Evolutionary conservation across 2,329 filamentous ascomycete genomes (phyloP), one percentile per base, ranked within the genome.

Genomic region (Monosporascus sp.): DNA sequence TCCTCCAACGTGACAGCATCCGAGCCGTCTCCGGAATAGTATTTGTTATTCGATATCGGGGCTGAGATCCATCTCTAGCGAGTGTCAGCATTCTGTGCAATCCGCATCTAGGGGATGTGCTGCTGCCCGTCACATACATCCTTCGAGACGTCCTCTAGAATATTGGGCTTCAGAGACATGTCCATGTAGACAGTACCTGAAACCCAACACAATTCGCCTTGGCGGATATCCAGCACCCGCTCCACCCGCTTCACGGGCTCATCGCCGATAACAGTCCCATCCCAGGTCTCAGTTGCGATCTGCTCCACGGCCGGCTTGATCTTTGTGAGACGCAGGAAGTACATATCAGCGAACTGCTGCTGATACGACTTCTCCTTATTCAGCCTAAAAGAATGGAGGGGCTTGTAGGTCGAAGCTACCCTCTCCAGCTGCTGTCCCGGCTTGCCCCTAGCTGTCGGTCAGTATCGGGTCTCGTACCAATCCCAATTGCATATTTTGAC

Each of bases 281-380:
- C 79, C 91, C 94, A 99, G 7, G 87, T 84, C 37, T 86, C 84
- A 17, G 75, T 72, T 0, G 92, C 93, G 49, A 89, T 79, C 57
- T 81, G 72, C 63, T 96, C 89, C 0, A 96, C 88, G 1, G 83
- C 80, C 9, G 91, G 89, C 72, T 93, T 97, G 69, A 99, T 83
- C 72, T 89, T 88, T 38, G 90, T 85, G 24, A 99, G 80, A 14
- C 94, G 88, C 62, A 97, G 70, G 68, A 97, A 99, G 78, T 99
- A 99, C 84, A 97, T 93, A 72, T 99, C 94, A 58, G 88, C 90
- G 80, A 89, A 99, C 73, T 99, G 94, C 70, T 97, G 94, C 69
- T 92, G 80, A 70, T 97, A 99, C 51, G 91, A 87, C 57, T 80
- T 80, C 55, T 80, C 75, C 64, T 80, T 86, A 24, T 88, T 81